Evolutionary conservation across 106 monocot species (phyloP).

Genomic region (Amphibolis antarctica): DNA sequence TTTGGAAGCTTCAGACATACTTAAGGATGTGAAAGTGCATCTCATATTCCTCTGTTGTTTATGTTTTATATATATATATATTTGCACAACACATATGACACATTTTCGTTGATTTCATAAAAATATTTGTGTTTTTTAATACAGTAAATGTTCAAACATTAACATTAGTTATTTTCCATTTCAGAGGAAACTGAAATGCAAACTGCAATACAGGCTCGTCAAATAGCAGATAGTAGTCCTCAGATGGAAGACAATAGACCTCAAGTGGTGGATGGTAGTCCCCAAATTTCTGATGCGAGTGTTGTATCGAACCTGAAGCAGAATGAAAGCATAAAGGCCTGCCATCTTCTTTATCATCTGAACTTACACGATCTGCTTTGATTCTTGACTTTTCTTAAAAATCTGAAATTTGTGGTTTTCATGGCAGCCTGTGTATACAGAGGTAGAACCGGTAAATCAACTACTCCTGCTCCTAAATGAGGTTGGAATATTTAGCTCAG

Average conservation of each 20-base stretch:
- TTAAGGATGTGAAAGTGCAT: too few relatives aligned
- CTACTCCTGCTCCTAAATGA: conserved; percentile 37
- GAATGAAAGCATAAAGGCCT: background rate
- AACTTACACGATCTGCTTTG: background rate
- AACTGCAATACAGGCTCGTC: too few relatives aligned
- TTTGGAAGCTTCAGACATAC: too few relatives aligned
- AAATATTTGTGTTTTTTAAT: too few relatives aligned
- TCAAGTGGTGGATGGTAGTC: too few relatives aligned
- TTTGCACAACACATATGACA: background rate
- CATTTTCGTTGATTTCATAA: background rate
- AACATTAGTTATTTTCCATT: background rate
- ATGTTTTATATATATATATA: too few relatives aligned
- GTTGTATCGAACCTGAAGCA: background rate
- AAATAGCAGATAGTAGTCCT: too few relatives aligned
- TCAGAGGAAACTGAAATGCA: background rate
- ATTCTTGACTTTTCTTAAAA: background rate
- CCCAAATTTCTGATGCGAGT: background rate
- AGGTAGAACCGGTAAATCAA: conserved; percentile 24
- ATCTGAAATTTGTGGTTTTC: background rate
- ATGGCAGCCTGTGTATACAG: conserved; percentile 2
- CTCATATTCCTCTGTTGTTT: too few relatives aligned
- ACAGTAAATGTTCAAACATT: background rate
- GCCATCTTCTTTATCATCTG: too few relatives aligned
- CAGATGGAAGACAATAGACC: too few relatives aligned
- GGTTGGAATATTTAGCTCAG: conserved; percentile 60